Evolutionary conservation across 305 asterid genomes (phyloP), one percentile per base, ranked within the genome.

Genomic region (Fraxinus greggii): DNA sequence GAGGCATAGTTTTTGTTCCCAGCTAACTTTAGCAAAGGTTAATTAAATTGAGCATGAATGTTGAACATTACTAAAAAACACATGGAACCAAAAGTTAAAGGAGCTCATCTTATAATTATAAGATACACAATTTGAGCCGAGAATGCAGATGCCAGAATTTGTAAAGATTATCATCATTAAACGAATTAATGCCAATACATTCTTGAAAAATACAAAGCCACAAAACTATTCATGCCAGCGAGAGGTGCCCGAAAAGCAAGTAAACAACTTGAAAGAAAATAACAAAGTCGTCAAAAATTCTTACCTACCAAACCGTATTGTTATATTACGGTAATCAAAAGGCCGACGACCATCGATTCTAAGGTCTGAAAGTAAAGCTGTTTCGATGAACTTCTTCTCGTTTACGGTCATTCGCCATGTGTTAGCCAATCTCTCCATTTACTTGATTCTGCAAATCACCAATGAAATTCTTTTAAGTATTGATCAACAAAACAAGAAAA

Each of bases 271-370:
- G 69, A 65, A 61, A 61, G 75, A n/a, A 26, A 19, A 42, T 1
- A 9, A 36, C n/a, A 54, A 67, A 32, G 70, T n/a, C 3, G 26
- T n/a, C 24, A 3, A 32, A 45, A 61, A 24, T 23, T 76, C 29
- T 69, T 88, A 92, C 98, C 93, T 85, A 45, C 94, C 97, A 69
- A 93, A 93, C 90, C 89, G 92, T 87, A 96, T 87, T 5, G 84
- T 88, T 38, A 94, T 79, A n/a, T 88, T 89, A 28, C 99, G 90
- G 82, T 89, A 94, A 82, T 96, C 98, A 86, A 91, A 96, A 6
- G 94, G 98, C 26, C 92, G 88, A 17, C 98, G 96, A 7, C 98
- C 98, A 81, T 96, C 99, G 54, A 88, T 84, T 89, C 99, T 91
- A 19, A 96, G 91, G 84, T 92, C 98, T 19, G 97, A 89, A 75